Evolutionary conservation across 768 basidiomycete species (phyloP).

Genomic region (Calvatia gigantea): DNA sequence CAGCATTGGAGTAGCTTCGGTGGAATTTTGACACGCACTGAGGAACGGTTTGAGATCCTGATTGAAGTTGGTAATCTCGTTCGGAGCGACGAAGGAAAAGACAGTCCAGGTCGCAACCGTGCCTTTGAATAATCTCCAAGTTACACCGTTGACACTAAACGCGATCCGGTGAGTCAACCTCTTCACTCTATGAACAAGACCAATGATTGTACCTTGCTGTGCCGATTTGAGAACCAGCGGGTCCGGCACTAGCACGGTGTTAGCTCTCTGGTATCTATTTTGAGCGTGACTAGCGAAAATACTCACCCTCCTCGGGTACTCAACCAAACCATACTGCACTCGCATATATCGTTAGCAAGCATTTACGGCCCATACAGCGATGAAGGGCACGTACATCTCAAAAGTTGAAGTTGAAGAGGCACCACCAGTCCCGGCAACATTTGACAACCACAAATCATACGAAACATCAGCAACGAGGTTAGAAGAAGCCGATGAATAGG

Average conservation of each 20-base stretch:
- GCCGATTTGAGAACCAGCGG: conserved; percentile 30
- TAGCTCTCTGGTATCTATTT: background rate
- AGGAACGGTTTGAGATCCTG: conserved; percentile 31
- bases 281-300: background rate
- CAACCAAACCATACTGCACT: conserved; percentile 30
- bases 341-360: background rate
- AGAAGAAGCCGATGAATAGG: conserved; percentile 26
- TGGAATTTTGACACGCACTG: conserved; percentile 16
- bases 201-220: conserved; percentile 25
- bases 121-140: conserved; percentile 30
- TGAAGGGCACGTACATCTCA: conserved; percentile 22
- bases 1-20: background rate
- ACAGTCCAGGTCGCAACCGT: conserved; percentile 29
- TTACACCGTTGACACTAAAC: conserved; percentile 20
- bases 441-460: conserved; percentile 33
- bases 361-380: background rate
- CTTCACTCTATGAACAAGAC: too few species aligned
- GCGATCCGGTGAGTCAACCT: background rate
- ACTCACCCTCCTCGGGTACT: conserved; percentile 30
- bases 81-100: conserved; percentile 32
- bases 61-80: conserved; percentile 31
- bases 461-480: conserved; percentile 32
- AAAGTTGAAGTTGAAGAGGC: conserved; percentile 27
- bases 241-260: conserved; percentile 21
- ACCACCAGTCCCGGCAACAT: conserved; percentile 20